Conservation (phyloP, 2,329 filamentous ascomycete species). For the Ceratocystis cubensis region DNA sequence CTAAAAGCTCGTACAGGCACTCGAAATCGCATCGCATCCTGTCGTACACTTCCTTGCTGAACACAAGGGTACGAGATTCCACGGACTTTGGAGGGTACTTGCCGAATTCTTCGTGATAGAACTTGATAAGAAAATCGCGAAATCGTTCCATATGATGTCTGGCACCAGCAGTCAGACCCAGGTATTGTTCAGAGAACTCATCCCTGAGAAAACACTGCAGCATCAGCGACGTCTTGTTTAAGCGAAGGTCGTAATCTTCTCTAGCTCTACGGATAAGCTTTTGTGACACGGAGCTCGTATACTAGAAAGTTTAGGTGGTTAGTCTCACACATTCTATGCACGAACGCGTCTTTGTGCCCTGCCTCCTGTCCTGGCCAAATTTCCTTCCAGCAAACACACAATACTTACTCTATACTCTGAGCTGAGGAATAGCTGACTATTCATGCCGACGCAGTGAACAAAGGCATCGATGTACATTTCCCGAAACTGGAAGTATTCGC, state of each 20-base stretch:
- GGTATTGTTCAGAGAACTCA: conserved; percentile 51
- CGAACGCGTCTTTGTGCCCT: neutral
- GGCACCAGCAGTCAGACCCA: conserved; percentile 50
- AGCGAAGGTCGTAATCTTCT: conserved; percentile 51
- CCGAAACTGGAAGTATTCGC: conserved; percentile 50
- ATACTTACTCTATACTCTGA: conserved; percentile 48
- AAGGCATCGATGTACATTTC: conserved; percentile 64
- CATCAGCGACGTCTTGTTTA: conserved; percentile 45
- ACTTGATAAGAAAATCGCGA: conserved; percentile 52
- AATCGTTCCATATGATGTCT: conserved; percentile 61
- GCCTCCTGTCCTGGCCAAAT: no score
- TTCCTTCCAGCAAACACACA: no score
- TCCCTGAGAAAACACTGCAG: conserved; percentile 58
- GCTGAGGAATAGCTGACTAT: conserved; percentile 42
- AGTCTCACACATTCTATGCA: neutral
- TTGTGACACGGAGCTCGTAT: conserved; percentile 41
- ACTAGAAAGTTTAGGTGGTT: conserved; percentile 1
- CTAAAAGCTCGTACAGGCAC: conserved; percentile 57
- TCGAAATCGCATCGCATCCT: conserved; percentile 58
- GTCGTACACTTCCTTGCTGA: conserved; percentile 38
- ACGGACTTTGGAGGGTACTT: conserved; percentile 53
- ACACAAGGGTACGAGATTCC: conserved; percentile 39
- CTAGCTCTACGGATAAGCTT: conserved; percentile 52
- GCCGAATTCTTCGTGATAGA: conserved; percentile 55
- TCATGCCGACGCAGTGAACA: conserved; percentile 68